Conservation (phyloP, 805 yeast species). For the Wickerhamomyces hampshirensis region DNA sequence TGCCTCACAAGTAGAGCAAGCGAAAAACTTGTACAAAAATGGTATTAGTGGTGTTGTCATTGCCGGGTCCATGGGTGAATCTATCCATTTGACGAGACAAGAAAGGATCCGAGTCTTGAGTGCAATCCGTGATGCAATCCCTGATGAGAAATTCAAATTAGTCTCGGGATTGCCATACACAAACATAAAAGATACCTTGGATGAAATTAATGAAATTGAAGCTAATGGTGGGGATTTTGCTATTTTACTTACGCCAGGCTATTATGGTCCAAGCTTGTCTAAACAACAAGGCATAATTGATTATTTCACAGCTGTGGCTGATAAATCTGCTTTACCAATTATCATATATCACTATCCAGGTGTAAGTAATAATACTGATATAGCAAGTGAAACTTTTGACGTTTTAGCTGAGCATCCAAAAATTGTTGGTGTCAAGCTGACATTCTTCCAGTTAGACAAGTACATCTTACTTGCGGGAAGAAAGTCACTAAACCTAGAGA, state of each 20-base stretch:
- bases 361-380: slow-evolving; percentile 29
- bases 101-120: slow-evolving; percentile 29
- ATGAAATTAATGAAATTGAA: slow-evolving; percentile 23
- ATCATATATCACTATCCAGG: slow-evolving; percentile 35
- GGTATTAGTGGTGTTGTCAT: slow-evolving; percentile 34
- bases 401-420: slow-evolving; percentile 29
- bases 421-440: slow-evolving; percentile 35
- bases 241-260: slow-evolving; percentile 32
- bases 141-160: slow-evolving; percentile 27
- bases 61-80: slow-evolving; percentile 38
- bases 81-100: slow-evolving; percentile 28
- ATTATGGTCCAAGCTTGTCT: slow-evolving; percentile 30
- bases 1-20: slow-evolving; percentile 29
- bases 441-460: slow-evolving; percentile 43
- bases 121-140: slow-evolving; percentile 28
- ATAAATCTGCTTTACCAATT: slow-evolving; percentile 30
- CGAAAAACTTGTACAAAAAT: slow-evolving; percentile 23
- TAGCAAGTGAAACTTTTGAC: slow-evolving; percentile 24
- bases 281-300: slow-evolving; percentile 30
- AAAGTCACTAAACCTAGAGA: slow-evolving; percentile 29
- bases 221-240: slow-evolving; percentile 33
- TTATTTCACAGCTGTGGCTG: slow-evolving; percentile 29
- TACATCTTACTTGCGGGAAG: slow-evolving; percentile 35
- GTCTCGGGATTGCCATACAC: slow-evolving; percentile 31
- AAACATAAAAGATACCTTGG: slow-evolving; percentile 26